Base-by-base conservation (phyloP, 1,284 basidiomycete species). In the Ustilago shanxiensis region DNA sequence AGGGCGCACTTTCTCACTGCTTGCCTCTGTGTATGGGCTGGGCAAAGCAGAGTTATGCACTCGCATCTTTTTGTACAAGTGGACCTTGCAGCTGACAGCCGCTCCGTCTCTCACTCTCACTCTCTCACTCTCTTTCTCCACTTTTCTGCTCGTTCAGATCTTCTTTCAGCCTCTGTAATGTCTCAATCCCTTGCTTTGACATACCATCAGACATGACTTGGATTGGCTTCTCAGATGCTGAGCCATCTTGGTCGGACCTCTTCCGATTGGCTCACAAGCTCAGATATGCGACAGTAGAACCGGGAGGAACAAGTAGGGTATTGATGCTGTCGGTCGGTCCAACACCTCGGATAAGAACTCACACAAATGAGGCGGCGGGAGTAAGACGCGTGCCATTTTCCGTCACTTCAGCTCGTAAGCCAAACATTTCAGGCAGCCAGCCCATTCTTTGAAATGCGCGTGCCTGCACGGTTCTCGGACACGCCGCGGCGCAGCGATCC, bases 381-480 rank as follows among this genome's bases (percentile, higher is more conserved):
- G 44, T 20, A 8, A 45, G 44, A 45, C 44, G 44, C 44, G 44
- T 20, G 18, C 22, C 44, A 45, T 37, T 37, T 37, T 33, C 31
- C 35, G 35, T 11, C 31, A 5, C 11, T 11, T 24, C 47, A 50
- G 47, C 51, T 44, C 7, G 29, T 18, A 20, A 22, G 16, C 24
- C 37, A 18, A n/a, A n/a, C n/a, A n/a, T n/a, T n/a, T n/a, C 31
- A 11, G 31, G 6, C 6, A 33, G 31, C 31, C 31, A 33, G 31
- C 14, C 29, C 28, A n/a, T 33, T 51, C 44, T 44, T 28, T n/a
- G 18, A 63, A 35, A 63, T 61, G 68, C 68, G 68, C 68, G 68
- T 66, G 55, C 45, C 62, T 71, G 68, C 68, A 71, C 57, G 68
- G 59, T 61, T 52, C 62, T 71, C 68, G 62, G 68, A 58, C 47